phyloP scores from a whole-genome alignment of 768 basidiomycete species.

The Mycena vulgaris region DNA sequence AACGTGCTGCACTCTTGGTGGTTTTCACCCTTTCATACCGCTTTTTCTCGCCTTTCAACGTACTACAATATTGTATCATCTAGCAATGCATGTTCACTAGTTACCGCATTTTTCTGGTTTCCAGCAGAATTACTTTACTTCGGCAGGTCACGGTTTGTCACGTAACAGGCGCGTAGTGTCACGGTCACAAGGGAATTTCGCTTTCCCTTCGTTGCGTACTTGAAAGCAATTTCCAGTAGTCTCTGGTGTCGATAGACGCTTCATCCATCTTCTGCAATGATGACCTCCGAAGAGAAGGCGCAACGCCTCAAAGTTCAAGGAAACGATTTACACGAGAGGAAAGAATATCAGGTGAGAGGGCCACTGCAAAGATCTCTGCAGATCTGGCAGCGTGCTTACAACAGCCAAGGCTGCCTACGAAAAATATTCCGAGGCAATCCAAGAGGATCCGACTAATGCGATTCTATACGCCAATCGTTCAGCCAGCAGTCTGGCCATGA shows the following conservation, averaged over 20 bases:
- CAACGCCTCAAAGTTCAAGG: conserved; percentile 58
- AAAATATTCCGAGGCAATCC: conserved; percentile 61
- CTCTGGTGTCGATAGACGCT: too few relatives aligned
- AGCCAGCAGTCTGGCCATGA: conserved; percentile 54
- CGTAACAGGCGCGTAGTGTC: neutral
- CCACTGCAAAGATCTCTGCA: too few relatives aligned
- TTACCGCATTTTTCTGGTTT: neutral
- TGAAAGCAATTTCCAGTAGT: too few relatives aligned
- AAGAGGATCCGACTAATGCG: conserved; percentile 56
- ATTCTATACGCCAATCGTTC: conserved; percentile 63
- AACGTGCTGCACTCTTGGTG: neutral
- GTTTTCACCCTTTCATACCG: neutral
- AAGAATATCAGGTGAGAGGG: conserved; percentile 38
- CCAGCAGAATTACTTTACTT: too few relatives aligned
- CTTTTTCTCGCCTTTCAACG: neutral
- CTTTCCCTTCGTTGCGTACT: too few relatives aligned
- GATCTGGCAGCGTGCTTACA: too few relatives aligned
- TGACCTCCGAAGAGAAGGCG: conserved; percentile 36
- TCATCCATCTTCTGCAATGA: neutral
- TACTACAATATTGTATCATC: conserved; percentile 30
- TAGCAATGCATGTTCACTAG: conserved; percentile 19
- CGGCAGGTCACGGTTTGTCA: too few relatives aligned
- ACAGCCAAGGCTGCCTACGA: conserved; percentile 40
- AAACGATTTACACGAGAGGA: conserved; percentile 55
- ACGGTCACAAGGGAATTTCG: neutral